Conservation (phyloP, 345 rosid genomes). For the Pugionium cornutum region DNA sequence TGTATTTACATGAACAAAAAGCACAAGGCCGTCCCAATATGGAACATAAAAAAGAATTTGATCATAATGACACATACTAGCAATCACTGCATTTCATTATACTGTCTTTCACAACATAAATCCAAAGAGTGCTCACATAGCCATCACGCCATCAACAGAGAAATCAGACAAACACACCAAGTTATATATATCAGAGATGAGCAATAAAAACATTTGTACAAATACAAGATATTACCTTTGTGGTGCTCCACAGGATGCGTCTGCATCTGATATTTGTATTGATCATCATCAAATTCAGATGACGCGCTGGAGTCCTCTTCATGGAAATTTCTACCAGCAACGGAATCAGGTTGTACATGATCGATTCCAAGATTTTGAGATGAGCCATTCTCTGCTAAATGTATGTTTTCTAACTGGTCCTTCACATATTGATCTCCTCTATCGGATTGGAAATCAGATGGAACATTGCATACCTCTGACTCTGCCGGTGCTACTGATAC, state of each 20-base stretch:
- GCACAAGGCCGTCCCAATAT: not conserved
- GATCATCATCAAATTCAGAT: constrained; percentile 55
- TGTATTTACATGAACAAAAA: constrained; percentile 2
- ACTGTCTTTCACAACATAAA: constrained; percentile 3
- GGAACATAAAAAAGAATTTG: not conserved
- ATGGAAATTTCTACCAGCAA: constrained; percentile 57
- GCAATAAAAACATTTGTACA: constrained; percentile 3
- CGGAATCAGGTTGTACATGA: constrained; percentile 52
- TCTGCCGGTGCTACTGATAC: constrained; percentile 54
- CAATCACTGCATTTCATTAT: not conserved
- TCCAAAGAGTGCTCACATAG: constrained; percentile 10
- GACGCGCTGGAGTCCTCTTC: constrained; percentile 64
- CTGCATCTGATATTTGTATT: constrained; percentile 60
- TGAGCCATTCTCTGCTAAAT: constrained; percentile 54
- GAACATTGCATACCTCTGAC: constrained; percentile 50
- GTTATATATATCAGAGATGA: not conserved
- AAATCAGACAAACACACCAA: not conserved
- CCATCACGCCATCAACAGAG: constrained; percentile 1
- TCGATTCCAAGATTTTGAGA: constrained; percentile 45
- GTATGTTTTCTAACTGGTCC: constrained; percentile 56
- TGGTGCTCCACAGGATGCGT: constrained; percentile 57
- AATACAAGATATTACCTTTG: constrained; percentile 49
- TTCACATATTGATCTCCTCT: constrained; percentile 52
- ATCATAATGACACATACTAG: constrained; percentile 8
- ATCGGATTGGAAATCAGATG: constrained; percentile 55